Conservation (phyloP, 768 basidiomycete genomes). For the Serendipita sp. region DNA sequence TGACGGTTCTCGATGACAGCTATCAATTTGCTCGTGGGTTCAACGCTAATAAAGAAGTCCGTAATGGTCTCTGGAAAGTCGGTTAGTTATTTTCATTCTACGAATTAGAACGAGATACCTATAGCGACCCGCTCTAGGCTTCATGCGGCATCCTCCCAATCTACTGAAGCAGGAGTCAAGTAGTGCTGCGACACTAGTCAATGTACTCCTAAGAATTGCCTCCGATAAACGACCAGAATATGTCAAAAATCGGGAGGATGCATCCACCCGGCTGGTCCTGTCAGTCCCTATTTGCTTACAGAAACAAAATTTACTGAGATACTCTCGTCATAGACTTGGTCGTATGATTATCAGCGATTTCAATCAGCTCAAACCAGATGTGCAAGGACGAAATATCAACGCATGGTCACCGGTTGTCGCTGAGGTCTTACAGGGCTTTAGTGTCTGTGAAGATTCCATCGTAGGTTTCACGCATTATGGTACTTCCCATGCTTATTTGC, state of each 20-base stretch:
- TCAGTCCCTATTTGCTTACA: conserved; percentile 52
- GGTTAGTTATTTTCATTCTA: conserved; percentile 43
- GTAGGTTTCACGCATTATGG: conserved; percentile 33
- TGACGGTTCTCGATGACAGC: conserved; percentile 91
- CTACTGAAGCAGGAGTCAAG: conserved; percentile 96
- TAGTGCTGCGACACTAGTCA: conserved; percentile 86
- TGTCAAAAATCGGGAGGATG: conserved; percentile 32
- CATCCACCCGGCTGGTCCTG: conserved; percentile 49
- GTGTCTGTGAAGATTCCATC: conserved; percentile 75
- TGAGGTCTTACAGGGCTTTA: conserved; percentile 82
- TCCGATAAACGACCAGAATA: conserved; percentile 79
- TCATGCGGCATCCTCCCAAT: conserved; percentile 99
- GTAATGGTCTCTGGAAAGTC: conserved; percentile 98
- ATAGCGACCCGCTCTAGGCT: conserved; percentile 36
- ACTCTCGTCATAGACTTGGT: conserved; percentile 41
- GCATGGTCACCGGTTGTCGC: conserved; percentile 99
- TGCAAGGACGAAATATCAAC: conserved; percentile 83
- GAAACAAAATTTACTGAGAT: conserved; percentile 17
- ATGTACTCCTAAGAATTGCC: conserved; percentile 86
- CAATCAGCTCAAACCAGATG: conserved; percentile 73
- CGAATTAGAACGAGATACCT: neutral
- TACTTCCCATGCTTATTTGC: conserved; percentile 6
- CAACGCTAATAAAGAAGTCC: conserved; percentile 94
- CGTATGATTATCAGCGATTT: conserved; percentile 83
- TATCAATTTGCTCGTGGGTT: conserved; percentile 96